Base-by-base conservation (phyloP, 1,284 basidiomycete genomes). In the Inonotus obliquus region DNA sequence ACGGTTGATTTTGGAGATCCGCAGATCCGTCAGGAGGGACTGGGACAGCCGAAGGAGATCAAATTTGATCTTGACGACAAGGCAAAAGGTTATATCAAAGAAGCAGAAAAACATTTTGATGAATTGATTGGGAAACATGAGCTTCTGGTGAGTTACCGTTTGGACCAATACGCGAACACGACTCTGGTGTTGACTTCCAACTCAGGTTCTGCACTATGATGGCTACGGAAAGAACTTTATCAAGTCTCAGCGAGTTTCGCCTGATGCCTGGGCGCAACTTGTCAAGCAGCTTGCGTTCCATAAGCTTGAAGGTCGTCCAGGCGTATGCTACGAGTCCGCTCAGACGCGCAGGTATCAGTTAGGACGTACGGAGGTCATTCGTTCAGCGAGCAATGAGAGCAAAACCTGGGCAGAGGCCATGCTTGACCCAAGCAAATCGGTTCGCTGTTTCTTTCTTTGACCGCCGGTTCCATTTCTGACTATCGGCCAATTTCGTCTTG, bases 271-370 rank as follows among this genome's bases (percentile, higher is more conserved):
- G 88, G 93, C 84, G 10, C 96, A 99, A 77, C 83, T 98, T 66
- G 87, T 94, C 67, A 97, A 97, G 79, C 96, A 98, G 75, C 85
- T 98, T 49, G 96, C 96, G 21, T 97, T 92, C 79, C 88, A 90
- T 75, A 94, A 94, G 76, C 85, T 97, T 81, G 84, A 81, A 69
- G 81, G 82, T 25, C 83, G 92, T 23, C 87, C 91, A 4, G 91
- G 85, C 2, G 87, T 94, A 45, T 92, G 92, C 58, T 99, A 98
- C 77, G 96, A 98, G 80, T 92, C 89, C 65, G 89, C 90, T 14
- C 96, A 98, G 78, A 99, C 96, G 61, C 83, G 96, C 48, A 95
- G 95, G 75, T 99, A 87, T 81, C 87, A 93, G 73, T 82, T 83
- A 13, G 96, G 96, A 0, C 81, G 96, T 59, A 99, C 96, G 23